These are phyloP conservation scores for Ascochyta pisi DNA, from an alignment of 2,329 filamentous ascomycete genomes.

Conservation along the genomic window DNA sequence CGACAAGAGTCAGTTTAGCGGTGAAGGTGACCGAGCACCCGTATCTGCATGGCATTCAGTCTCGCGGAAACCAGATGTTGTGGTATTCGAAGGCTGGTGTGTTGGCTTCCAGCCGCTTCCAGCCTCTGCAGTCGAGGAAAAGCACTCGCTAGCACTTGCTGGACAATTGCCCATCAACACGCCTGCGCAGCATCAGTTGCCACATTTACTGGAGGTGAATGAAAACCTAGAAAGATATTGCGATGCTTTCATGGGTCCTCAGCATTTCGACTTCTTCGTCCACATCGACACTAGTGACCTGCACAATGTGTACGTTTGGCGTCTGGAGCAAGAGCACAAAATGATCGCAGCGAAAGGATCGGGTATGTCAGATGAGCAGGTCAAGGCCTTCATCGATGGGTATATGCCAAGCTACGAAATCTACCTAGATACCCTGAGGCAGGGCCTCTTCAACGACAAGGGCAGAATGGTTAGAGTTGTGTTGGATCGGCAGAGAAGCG, in stretches of 20 bases:
- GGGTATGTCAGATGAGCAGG: slow-evolving; percentile 84
- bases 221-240: slow-evolving; percentile 62
- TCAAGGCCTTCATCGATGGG: slow-evolving; percentile 75
- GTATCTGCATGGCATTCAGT: slow-evolving; percentile 67
- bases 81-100: slow-evolving; percentile 92
- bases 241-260: slow-evolving; percentile 51
- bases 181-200: slow-evolving; percentile 61
- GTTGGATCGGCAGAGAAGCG: slow-evolving; percentile 56
- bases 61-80: slow-evolving; percentile 65
- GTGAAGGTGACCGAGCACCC: slow-evolving; percentile 77
- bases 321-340: slow-evolving; percentile 77
- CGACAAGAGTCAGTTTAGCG: slow-evolving; percentile 80
- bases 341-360: slow-evolving; percentile 70
- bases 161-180: slow-evolving; percentile 53
- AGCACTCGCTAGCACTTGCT: slow-evolving; percentile 62
- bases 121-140: slow-evolving; percentile 61
- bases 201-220: slow-evolving; percentile 66
- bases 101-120: slow-evolving; percentile 77
- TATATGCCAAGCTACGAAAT: slow-evolving; percentile 64
- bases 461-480: slow-evolving; percentile 60
- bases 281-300: slow-evolving; percentile 76
- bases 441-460: slow-evolving; percentile 56
- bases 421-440: slow-evolving; percentile 57
- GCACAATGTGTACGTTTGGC: slow-evolving; percentile 83
- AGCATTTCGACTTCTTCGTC: slow-evolving; percentile 65